Evolutionary conservation across 352 stramenopile genomes (phyloP).

Genomic region (Globisporangium barbulae): DNA sequence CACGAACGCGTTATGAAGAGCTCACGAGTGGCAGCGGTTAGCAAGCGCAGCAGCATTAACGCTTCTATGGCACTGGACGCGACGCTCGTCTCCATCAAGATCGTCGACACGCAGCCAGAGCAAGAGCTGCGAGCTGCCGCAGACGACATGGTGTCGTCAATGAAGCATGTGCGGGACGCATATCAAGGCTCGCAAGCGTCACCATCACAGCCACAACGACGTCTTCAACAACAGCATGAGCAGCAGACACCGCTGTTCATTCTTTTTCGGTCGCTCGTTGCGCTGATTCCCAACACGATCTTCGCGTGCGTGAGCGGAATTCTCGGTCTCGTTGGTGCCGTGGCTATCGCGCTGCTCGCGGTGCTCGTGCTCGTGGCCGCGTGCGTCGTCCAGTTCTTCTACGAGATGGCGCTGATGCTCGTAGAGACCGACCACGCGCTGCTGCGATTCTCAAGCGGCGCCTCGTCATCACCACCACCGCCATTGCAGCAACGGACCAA

Average conservation of each 20-base stretch:
- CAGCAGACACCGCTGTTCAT: not conserved
- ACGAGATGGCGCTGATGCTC: slow-evolving; percentile 7
- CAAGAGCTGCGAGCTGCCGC: not conserved
- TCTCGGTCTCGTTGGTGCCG: slow-evolving; percentile 19
- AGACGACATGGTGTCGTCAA: not conserved
- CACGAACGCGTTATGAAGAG: not conserved
- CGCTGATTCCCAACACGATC: slow-evolving; percentile 8
- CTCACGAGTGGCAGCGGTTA: not conserved
- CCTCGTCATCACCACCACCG: not conserved
- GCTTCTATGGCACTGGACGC: not conserved
- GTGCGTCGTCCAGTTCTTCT: slow-evolving; percentile 14
- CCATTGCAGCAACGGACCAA: not conserved
- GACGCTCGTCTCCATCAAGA: slow-evolving; percentile 10
- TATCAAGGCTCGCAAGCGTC: not conserved
- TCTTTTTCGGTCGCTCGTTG: not conserved
- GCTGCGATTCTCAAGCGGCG: slow-evolving; percentile 2
- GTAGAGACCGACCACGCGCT: slow-evolving; percentile 1
- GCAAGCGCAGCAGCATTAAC: not conserved
- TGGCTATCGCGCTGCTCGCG: slow-evolving; percentile 11
- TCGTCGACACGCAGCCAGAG: slow-evolving; percentile 3
- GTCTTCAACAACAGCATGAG: not conserved
- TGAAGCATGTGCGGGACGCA: not conserved
- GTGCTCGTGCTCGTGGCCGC: slow-evolving; percentile 27
- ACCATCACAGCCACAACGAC: not conserved
- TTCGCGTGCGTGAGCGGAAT: slow-evolving; percentile 10